Evolutionary conservation across 768 basidiomycete species (phyloP).

Genomic region (Russula brevipes): DNA sequence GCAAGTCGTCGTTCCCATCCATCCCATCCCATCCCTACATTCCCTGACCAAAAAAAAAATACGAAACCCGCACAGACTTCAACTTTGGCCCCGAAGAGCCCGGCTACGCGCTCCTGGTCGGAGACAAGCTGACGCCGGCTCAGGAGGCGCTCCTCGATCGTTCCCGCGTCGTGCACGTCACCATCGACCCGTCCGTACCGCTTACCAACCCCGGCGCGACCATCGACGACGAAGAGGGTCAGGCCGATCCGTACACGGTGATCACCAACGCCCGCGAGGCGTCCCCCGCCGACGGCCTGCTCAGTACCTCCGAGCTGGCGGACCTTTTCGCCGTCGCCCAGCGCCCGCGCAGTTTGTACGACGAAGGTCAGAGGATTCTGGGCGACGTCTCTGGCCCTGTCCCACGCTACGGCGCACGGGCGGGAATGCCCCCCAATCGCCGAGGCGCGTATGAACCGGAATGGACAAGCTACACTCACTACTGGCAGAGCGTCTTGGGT

Average conservation of each 20-base stretch:
- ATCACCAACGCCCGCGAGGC: conserved; percentile 72
- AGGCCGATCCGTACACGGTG: conserved; percentile 58
- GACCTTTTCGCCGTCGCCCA: conserved; percentile 39
- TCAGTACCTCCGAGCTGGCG: conserved; percentile 53
- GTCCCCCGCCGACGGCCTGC: conserved; percentile 58
- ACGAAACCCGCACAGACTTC: conserved; percentile 54
- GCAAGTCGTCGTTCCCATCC: conserved; percentile 37
- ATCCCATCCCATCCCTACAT: not conserved
- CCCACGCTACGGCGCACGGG: conserved; percentile 45
- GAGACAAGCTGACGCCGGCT: conserved; percentile 47
- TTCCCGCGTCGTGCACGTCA: conserved; percentile 69
- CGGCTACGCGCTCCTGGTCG: conserved; percentile 71
- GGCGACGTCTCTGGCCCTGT: not conserved
- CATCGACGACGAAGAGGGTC: conserved; percentile 44
- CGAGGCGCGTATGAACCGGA: conserved; percentile 67
- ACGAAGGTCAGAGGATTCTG: conserved; percentile 39
- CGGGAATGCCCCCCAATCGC: conserved; percentile 36
- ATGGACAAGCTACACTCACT: conserved; percentile 86
- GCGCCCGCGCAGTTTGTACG: conserved; percentile 63
- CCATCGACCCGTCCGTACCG: conserved; percentile 58
- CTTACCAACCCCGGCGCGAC: conserved; percentile 26
- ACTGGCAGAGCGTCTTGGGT: conserved; percentile 82
- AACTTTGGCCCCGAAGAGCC: conserved; percentile 83
- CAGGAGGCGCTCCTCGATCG: conserved; percentile 49
- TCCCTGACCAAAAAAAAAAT: not conserved